Percentiles rank a stretch among this genome's conserved stretches.
These are phyloP conservation scores for Boletus tomentosulus DNA, from an alignment of 768 basidiomycete species.

Conservation along the genomic window DNA sequence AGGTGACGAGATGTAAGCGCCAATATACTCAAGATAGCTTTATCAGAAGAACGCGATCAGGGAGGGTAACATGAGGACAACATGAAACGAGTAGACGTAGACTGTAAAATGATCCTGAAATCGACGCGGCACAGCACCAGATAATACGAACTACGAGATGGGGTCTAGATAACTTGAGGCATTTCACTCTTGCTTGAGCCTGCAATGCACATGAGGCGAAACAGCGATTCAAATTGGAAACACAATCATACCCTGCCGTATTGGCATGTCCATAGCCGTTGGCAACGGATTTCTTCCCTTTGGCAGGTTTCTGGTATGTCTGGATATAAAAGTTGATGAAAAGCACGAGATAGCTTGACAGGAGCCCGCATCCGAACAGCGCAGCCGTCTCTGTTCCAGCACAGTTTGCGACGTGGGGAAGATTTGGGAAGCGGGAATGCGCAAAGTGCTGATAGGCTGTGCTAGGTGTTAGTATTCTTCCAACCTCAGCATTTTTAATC, in stretches of 20 bases:
- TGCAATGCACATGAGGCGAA: conserved; percentile 12
- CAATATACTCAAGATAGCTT: conserved; percentile 16
- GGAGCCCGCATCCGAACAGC: conserved; percentile 79
- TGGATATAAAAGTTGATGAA: conserved; percentile 95
- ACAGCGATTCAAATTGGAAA: background rate
- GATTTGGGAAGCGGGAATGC: conserved; percentile 49
- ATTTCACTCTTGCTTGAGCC: conserved; percentile 34
- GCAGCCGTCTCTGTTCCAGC: conserved; percentile 88
- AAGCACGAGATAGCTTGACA: conserved; percentile 87
- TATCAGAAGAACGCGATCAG: conserved; percentile 7
- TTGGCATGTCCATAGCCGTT: conserved; percentile 47
- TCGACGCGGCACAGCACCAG: conserved; percentile 3
- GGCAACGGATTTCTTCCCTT: conserved; percentile 28
- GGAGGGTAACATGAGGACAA: conserved; percentile 13
- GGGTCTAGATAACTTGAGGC: background rate
- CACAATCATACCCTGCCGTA: conserved; percentile 27
- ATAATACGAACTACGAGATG: conserved; percentile 12
- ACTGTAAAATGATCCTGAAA: conserved; percentile 9
- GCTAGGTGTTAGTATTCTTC: conserved; percentile 5
- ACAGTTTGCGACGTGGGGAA: conserved; percentile 80
- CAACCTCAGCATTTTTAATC: background rate
- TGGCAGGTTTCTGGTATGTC: conserved; percentile 68
- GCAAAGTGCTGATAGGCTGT: conserved; percentile 81
- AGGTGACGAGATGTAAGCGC: conserved; percentile 4
- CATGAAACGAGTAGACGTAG: conserved; percentile 12